Evolutionary conservation across 306 rosid genomes (phyloP).

Genomic region (Arachis hypogaea): DNA sequence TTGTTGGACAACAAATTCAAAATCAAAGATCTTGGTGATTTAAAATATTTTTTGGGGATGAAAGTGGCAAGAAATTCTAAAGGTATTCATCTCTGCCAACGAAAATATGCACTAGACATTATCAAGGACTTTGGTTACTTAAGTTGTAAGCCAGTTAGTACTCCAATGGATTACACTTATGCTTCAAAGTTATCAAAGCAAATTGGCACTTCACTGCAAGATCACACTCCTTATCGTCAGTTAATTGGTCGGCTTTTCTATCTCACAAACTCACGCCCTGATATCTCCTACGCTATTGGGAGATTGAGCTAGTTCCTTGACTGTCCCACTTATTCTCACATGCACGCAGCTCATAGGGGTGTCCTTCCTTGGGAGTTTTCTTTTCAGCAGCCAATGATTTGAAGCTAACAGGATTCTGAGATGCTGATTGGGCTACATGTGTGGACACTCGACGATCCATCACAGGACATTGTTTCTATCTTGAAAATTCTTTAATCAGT

Average conservation of each 20-base stretch:
- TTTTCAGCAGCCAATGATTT: too few relatives aligned
- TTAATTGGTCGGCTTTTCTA: not conserved
- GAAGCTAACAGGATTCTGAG: too few relatives aligned
- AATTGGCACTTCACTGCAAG: not conserved
- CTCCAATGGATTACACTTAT: not conserved
- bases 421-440: too few relatives aligned
- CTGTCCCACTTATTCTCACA: too few relatives aligned
- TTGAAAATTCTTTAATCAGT: too few relatives aligned
- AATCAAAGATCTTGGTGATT: not conserved
- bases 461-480: too few relatives aligned
- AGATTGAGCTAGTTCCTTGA: too few relatives aligned
- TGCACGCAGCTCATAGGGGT: too few relatives aligned
- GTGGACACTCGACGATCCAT: too few relatives aligned
- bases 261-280: not conserved
- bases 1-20: too few relatives aligned
- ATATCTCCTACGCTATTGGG: not conserved
- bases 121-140: not conserved
- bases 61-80: not conserved
- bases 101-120: not conserved
- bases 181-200: not conserved
- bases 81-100: not conserved
- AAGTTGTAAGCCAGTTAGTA: not conserved
- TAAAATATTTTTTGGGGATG: not conserved
- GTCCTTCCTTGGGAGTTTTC: too few relatives aligned
- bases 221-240: not conserved